phyloP scores from a whole-genome alignment of 208 protist genomes.

The Vickermania spadyakhi region DNA sequence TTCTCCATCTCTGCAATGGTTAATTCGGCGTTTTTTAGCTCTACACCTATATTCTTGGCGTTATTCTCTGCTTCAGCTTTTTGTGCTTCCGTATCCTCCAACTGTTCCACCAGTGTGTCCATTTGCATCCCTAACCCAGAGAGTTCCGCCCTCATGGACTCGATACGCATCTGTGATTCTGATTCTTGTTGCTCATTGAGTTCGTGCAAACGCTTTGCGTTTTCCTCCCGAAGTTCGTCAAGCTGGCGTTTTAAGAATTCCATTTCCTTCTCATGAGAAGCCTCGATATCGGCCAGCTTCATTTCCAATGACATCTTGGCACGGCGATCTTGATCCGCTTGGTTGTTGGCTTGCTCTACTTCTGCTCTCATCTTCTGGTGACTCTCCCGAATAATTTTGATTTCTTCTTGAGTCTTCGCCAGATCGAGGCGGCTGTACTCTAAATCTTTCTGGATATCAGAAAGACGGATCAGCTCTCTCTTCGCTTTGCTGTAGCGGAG shows the following conservation, averaged over 20 bases:
- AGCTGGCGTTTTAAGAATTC: slow-evolving; percentile 54
- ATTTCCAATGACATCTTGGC: slow-evolving; percentile 23
- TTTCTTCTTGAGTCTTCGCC: slow-evolving; percentile 51
- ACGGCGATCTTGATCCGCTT: slow-evolving; percentile 33
- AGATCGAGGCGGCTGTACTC: slow-evolving; percentile 73
- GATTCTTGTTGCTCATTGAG: slow-evolving; percentile 42
- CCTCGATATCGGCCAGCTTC: slow-evolving; percentile 18
- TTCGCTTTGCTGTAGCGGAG: slow-evolving; percentile 55
- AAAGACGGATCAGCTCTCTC: slow-evolving; percentile 66
- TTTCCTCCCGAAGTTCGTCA: slow-evolving; percentile 49
- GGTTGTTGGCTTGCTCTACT: slow-evolving; percentile 41
- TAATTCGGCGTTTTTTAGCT: slow-evolving; percentile 13
- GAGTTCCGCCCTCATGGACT: slow-evolving; percentile 59
- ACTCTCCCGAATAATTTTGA: slow-evolving; percentile 35
- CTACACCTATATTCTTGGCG: slow-evolving; percentile 3
- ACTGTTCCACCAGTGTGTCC: slow-evolving; percentile 13
- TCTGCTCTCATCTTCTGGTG: slow-evolving; percentile 31
- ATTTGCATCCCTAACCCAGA: slow-evolving; percentile 11
- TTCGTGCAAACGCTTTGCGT: slow-evolving; percentile 36
- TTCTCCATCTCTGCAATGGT: slow-evolving; percentile 7
- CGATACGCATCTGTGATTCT: slow-evolving; percentile 38
- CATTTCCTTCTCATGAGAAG: slow-evolving; percentile 29
- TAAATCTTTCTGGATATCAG: slow-evolving; percentile 65
- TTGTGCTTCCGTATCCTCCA: slow-evolving; percentile 15
- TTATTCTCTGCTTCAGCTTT: slow-evolving; percentile 17